Evolutionary conservation across 371 early-diverging fungal genomes (phyloP), one percentile per base, ranked within the genome.

Genomic region (Chytridium lagenaria): DNA sequence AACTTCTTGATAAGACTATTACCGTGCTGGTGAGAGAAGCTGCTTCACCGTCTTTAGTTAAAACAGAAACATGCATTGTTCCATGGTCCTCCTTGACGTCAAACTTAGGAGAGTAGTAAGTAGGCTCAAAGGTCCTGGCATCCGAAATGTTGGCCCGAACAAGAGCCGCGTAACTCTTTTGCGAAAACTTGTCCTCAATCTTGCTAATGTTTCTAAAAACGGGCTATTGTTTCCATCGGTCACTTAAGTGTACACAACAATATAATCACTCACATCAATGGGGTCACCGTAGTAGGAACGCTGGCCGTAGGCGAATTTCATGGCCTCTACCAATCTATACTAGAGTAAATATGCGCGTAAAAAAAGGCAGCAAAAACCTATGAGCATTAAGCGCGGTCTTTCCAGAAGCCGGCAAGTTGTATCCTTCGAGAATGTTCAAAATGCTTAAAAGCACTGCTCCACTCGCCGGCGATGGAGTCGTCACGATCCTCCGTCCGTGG

Each of bases 21-120:
- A 69, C 81, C 0, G 99, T 97, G n/a, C 94, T 92, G 0, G 98
- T 99, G 65, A 98, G 57, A 0, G 94, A 82, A 5, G 97, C 99
- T 0, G 95, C 92, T n/a, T 91, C 89, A 63, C 93, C 94, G 38
- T 95, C 85, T 67, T 86, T 80, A 80, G 95, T 96, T 7, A 98
- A 86, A 0, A 95, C 92, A 1, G 98, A 97, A 1, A 99, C 73
- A 80, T 99, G 99, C 68, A 98, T 97, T 22, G 99, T 99, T 2
- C 99, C 99, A 76, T 95, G 98, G 69, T 93, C 90, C 50, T 92
- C 93, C 22, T 87, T 78, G 40, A 86, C 82, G 34, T 92, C 94
- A 81, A 89, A 95, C 61, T 86, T 81, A 0, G 95, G 92, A 22
- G 88, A 78, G 77, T 98, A 98, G 74, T 96, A 89, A 5, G 79